phyloP scores from a whole-genome alignment of 2,329 filamentous ascomycete species.

The Ceratocystis albifundus region DNA sequence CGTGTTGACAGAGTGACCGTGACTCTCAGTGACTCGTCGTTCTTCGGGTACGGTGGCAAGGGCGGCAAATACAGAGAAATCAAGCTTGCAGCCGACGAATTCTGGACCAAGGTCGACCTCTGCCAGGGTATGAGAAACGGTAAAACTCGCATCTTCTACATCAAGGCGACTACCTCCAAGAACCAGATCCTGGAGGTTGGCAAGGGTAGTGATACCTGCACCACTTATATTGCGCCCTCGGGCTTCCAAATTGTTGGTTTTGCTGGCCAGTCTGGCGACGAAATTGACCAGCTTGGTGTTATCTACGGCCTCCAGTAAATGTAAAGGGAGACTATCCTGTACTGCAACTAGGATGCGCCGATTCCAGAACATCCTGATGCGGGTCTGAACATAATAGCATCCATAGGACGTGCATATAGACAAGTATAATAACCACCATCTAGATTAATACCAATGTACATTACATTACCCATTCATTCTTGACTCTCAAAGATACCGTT shows the following conservation, averaged over 20 bases:
- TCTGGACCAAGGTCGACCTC: constrained; percentile 38
- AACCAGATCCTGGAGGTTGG: constrained; percentile 39
- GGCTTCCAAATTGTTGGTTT: constrained; percentile 46
- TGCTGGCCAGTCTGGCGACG: constrained; percentile 41
- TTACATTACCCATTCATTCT: too few relatives aligned
- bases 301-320: constrained; percentile 35
- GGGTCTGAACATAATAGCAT: too few relatives aligned
- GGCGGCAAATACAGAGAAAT: constrained; percentile 30
- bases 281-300: constrained; percentile 44
- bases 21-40: constrained; percentile 38
- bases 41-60: constrained; percentile 41
- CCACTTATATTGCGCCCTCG: constrained; percentile 35
- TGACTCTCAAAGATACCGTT: too few relatives aligned
- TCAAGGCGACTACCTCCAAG: constrained; percentile 40
- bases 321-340: too few relatives aligned
- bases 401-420: too few relatives aligned
- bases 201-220: constrained; percentile 37
- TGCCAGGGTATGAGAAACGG: constrained; percentile 39
- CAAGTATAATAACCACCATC: too few relatives aligned
- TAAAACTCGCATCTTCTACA: constrained; percentile 44
- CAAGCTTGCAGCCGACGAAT: constrained; percentile 31
- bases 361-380: not conserved
- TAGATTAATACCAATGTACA: too few relatives aligned
- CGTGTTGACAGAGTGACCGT: constrained; percentile 43
- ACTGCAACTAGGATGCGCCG: not conserved